Evolutionary conservation across 192 early-diverging fungal species (phyloP).

Genomic region (Coemansia sp.): DNA sequence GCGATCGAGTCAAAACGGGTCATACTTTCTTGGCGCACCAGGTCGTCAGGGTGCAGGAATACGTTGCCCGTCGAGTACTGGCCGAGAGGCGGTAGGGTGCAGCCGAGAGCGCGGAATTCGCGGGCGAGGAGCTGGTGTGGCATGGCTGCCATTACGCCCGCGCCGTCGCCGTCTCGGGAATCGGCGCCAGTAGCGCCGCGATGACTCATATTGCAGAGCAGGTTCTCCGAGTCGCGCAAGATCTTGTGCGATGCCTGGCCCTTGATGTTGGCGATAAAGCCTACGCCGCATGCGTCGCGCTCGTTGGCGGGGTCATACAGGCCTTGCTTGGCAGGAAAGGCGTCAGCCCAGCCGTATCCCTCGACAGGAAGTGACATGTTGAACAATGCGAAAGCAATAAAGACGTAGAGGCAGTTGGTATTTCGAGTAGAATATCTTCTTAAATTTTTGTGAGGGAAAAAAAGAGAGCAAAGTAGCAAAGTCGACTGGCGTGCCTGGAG

Average conservation of each 20-base stretch:
- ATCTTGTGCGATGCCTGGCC: constrained; percentile 83
- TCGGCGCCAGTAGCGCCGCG: constrained; percentile 95
- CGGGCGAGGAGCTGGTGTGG: constrained; percentile 86
- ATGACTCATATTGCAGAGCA: constrained; percentile 99
- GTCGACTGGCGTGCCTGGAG: too few relatives aligned
- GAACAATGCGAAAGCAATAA: not conserved
- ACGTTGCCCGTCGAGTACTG: constrained; percentile 98
- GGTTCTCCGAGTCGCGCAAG: constrained; percentile 83
- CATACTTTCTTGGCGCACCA: constrained; percentile 71
- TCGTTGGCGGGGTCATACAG: constrained; percentile 88
- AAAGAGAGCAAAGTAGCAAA: too few relatives aligned
- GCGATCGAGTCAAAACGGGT: constrained; percentile 82
- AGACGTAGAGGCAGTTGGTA: not conserved
- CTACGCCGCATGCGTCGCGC: constrained; percentile 97
- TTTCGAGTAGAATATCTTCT: not conserved
- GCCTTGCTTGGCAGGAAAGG: constrained; percentile 84
- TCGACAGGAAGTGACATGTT: not conserved
- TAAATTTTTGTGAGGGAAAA: too few relatives aligned
- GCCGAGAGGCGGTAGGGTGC: constrained; percentile 71
- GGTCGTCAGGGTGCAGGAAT: constrained; percentile 77
- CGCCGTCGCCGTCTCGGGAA: constrained; percentile 96
- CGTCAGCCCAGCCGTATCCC: constrained; percentile 74
- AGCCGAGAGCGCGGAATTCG: constrained; percentile 64
- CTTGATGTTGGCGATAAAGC: constrained; percentile 95
- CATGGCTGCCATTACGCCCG: constrained; percentile 96